phyloP scores from a whole-genome alignment of 2,329 filamentous ascomycete genomes.

The Stagonosporopsis chrysanthemi region DNA sequence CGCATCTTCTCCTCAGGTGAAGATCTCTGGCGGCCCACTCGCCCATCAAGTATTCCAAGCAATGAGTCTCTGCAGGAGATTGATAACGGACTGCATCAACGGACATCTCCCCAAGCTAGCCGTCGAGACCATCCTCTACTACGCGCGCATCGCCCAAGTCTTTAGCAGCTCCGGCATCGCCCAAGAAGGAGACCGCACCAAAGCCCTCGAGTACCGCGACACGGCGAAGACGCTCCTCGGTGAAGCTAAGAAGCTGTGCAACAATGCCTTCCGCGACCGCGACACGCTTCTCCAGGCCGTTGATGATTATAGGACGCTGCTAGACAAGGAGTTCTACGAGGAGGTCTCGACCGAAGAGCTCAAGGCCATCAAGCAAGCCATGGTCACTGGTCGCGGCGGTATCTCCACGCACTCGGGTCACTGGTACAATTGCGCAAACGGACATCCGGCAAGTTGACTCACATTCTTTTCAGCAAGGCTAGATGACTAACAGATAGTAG shows the following conservation, averaged over 20 bases:
- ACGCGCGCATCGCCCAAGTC: conserved; percentile 39
- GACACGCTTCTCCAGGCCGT: conserved; percentile 36
- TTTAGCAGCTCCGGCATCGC: conserved; percentile 28
- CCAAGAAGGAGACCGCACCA: conserved; percentile 12
- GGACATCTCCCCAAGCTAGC: conserved; percentile 50
- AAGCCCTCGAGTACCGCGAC: conserved; percentile 23
- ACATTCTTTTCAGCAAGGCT: not conserved
- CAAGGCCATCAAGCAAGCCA: conserved; percentile 56
- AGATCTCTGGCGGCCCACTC: not conserved
- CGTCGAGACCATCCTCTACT: conserved; percentile 48
- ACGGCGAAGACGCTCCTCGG: conserved; percentile 37
- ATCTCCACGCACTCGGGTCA: conserved; percentile 60
- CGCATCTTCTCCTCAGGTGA: not conserved
- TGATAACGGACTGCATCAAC: conserved; percentile 39
- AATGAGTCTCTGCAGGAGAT: conserved; percentile 26
- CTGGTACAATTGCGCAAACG: conserved; percentile 67
- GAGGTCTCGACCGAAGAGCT: conserved; percentile 55
- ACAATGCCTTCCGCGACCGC: conserved; percentile 37
- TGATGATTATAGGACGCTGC: conserved; percentile 35
- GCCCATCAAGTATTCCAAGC: not conserved
- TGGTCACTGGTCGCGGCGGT: conserved; percentile 54
- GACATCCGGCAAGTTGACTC: conserved; percentile 55
- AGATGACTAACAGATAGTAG: conserved; percentile 2
- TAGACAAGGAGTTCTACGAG: conserved; percentile 51
- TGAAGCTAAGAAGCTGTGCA: conserved; percentile 44